These are phyloP conservation scores for Neolentinus lepideus DNA, from an alignment of 1,284 basidiomycete genomes.

Conservation along the genomic window DNA sequence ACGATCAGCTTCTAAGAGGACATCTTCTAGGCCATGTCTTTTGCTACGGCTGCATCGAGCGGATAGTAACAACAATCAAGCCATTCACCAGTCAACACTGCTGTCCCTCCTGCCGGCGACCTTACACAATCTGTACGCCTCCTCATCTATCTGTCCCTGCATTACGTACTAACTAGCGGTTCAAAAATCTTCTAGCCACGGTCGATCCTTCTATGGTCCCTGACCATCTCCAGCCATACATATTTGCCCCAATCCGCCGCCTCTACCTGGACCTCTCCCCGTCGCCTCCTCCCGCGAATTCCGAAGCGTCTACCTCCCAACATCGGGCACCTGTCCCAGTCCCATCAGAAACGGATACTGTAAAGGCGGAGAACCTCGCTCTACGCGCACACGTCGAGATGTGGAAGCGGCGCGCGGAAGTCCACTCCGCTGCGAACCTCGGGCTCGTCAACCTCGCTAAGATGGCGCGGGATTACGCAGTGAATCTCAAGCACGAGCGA, in stretches of 20 bases:
- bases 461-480: constrained; percentile 38
- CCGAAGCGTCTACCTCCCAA: constrained; percentile 11
- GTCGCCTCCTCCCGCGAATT: background rate
- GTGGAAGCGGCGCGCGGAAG: constrained; percentile 52
- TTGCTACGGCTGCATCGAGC: constrained; percentile 44
- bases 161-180: constrained; percentile 1
- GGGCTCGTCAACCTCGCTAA: constrained; percentile 44
- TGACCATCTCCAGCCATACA: constrained; percentile 37
- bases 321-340: constrained; percentile 3
- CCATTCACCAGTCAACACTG: constrained; percentile 37
- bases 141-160: constrained; percentile 2
- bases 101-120: constrained; percentile 45
- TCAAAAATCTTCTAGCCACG: constrained; percentile 25
- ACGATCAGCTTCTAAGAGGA: constrained; percentile 1
- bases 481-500: constrained; percentile 36
- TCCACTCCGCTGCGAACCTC: constrained; percentile 46
- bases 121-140: constrained; percentile 36
- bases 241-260: constrained; percentile 43
- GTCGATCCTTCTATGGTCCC: constrained; percentile 40
- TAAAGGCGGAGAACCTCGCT: constrained; percentile 31
- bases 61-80: constrained; percentile 36
- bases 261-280: constrained; percentile 32
- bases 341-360: constrained; percentile 3
- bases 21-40: constrained; percentile 45
- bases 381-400: constrained; percentile 38